phyloP scores from a whole-genome alignment of 2,329 filamentous ascomycete genomes.

The Clarireedia hainanense region DNA sequence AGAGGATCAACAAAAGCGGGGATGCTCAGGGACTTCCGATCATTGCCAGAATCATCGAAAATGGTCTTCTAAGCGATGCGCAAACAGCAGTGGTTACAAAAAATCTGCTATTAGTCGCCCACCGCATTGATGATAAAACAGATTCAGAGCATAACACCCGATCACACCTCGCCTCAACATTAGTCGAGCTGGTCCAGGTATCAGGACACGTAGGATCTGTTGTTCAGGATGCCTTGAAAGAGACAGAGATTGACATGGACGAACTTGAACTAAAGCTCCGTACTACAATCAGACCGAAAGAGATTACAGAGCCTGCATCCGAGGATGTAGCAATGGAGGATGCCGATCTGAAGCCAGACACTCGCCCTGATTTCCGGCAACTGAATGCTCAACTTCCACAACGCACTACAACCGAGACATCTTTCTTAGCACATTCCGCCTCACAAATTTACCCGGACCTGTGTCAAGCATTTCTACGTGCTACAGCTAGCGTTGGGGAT shows the following conservation, averaged over 20 bases:
- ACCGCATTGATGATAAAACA: constrained; percentile 47
- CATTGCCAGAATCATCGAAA: constrained; percentile 54
- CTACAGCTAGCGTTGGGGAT: constrained; percentile 39
- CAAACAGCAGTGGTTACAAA: constrained; percentile 60
- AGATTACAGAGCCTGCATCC: constrained; percentile 40
- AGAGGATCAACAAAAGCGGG: constrained; percentile 52
- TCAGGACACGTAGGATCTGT: constrained; percentile 50
- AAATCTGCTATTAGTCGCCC: constrained; percentile 51
- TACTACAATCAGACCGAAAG: constrained; percentile 54
- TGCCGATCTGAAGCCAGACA: constrained; percentile 19
- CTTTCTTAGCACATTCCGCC: constrained; percentile 45
- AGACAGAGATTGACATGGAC: constrained; percentile 64
- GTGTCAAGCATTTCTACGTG: constrained; percentile 49
- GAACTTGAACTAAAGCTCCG: constrained; percentile 69
- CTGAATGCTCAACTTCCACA: constrained; percentile 25
- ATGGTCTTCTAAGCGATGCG: constrained; percentile 52
- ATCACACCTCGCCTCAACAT: constrained; percentile 54
- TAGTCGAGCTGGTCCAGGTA: constrained; percentile 59
- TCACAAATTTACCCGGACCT: constrained; percentile 50
- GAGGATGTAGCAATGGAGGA: constrained; percentile 46
- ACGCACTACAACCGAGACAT: constrained; percentile 33
- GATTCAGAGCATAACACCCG: constrained; percentile 49
- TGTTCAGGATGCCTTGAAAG: constrained; percentile 59
- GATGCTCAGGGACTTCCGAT: constrained; percentile 48
- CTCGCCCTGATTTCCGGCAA: constrained; percentile 26